Evolutionary conservation across 371 early-diverging fungal genomes (phyloP), one percentile per base, ranked within the genome.

Genomic region (Mucor irregularis): DNA sequence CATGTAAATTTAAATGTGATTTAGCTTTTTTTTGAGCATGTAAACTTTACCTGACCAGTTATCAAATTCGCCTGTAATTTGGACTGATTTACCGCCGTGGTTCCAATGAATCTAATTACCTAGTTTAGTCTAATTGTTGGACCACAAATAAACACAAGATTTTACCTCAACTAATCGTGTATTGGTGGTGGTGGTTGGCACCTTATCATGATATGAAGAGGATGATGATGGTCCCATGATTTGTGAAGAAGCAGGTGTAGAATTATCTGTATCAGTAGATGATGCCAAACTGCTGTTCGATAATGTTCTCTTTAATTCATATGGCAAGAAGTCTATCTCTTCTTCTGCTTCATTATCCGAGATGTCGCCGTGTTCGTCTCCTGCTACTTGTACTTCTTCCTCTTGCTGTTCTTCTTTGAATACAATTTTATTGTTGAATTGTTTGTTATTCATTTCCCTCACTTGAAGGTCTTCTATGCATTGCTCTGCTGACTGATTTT

Each of bases 21-120:
- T n/a, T n/a, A n/a, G n/a, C n/a, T n/a, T n/a, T n/a, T n/a, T n/a
- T n/a, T n/a, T n/a, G n/a, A n/a, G n/a, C n/a, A n/a, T n/a, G n/a
- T n/a, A n/a, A 28, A 30, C 16, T 22, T 48, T 73, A 81, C 81
- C 63, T 62, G 65, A 39, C 82, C 82, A 82, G 56, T 76, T 66
- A 53, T 78, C 80, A 54, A 82, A 82, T 9, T 66, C 73, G 16
- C 82, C 82, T 17, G 80, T 82, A 38, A 82, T 60, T 39, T 71
- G 66, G 21, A 78, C 78, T 33, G 61, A 61, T 29, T 72, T 65
- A 17, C 78, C 83, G 11, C 79, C 83, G 48, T 77, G 74, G 22
- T 65, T 71, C 79, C 82, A 81, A 16, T 54, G 53, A 47, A 80
- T 68, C 75, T 80, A 66, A 6, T n/a, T n/a, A n/a, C n/a, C n/a